Base-by-base conservation (phyloP, 208 protist genomes). In the Trichomonas vaginalis region DNA sequence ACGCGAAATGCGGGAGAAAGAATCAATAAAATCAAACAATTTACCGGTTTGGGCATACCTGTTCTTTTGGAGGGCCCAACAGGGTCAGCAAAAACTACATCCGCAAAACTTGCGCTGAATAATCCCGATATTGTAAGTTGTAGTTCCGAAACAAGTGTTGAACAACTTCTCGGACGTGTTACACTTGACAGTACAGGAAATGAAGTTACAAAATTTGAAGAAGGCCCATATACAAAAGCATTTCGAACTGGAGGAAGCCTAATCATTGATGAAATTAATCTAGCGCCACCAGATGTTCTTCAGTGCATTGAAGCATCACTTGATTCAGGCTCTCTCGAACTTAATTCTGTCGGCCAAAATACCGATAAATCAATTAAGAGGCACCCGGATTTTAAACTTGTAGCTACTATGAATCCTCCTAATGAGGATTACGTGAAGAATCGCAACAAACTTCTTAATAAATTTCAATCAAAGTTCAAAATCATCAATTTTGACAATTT, bases 231-330 rank as follows among this genome's bases (percentile, higher is more conserved):
- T 42, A 45, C 17, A 9, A 37, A 6, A 42, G 90, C 90, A 42
- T 95, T 95, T 79, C 12, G 8, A 95, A 39, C 42, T 49, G 90
- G 90, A 17, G 42, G 40, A 40, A 15, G 4, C 40, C 17, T 95
- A 42, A 15, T 95, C 9, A 8, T 95, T 27, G 90, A 95, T 95
- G 90, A 95, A 79, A 80, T 95, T 40, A 95, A 95, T 79, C 39
- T 95, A 49, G 90, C 90, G 49, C 42, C 90, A 49, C n/a, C 49
- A 45, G 37, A 27, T 27, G 90, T 95, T 40, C 17, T 95, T 27
- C 90, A 95, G 42, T 95, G 90, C 42, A 95, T 95, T 49, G 90
- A 95, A 95, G 90, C 35, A 49, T 1, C 90, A 79, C 35, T 95
- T 40, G 90, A 95, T 79, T 45, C n/a, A 17, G 90, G 90, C 17